These are phyloP conservation scores for Hygrocybe punicea DNA, from an alignment of 768 basidiomycete species.

Conservation along the genomic window DNA sequence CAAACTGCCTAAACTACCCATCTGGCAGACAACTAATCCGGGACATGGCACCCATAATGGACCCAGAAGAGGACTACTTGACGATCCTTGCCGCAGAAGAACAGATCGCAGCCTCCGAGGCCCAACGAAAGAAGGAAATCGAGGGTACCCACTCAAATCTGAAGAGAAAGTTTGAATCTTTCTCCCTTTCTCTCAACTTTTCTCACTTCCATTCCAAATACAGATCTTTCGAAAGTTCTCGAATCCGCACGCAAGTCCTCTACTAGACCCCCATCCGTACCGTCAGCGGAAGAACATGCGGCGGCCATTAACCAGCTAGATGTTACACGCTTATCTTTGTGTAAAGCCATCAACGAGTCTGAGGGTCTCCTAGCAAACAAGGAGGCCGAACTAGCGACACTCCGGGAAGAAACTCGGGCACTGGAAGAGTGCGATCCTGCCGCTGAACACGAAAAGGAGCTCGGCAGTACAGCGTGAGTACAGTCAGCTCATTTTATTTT, in stretches of 20 bases:
- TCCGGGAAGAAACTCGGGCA: slow-evolving; percentile 60
- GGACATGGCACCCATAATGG: slow-evolving; percentile 69
- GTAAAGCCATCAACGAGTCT: slow-evolving; percentile 70
- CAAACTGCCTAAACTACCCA: not conserved
- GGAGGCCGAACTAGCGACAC: slow-evolving; percentile 63
- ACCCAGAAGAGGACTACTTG: slow-evolving; percentile 75
- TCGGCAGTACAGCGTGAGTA: slow-evolving; percentile 67
- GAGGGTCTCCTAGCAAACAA: slow-evolving; percentile 63
- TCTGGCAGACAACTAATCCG: slow-evolving; percentile 57
- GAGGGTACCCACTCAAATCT: slow-evolving; percentile 65
- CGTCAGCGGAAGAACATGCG: slow-evolving; percentile 60
- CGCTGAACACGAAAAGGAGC: slow-evolving; percentile 61
- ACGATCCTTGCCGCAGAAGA: slow-evolving; percentile 74
- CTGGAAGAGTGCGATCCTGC: slow-evolving; percentile 72
- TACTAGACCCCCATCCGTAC: slow-evolving; percentile 65
- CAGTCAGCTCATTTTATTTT: not conserved
- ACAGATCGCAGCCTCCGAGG: slow-evolving; percentile 56
- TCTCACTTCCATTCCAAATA: not conserved
- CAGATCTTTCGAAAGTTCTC: slow-evolving; percentile 61
- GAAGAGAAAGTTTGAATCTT: slow-evolving; percentile 51
- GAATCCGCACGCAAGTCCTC: slow-evolving; percentile 72
- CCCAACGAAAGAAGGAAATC: slow-evolving; percentile 58
- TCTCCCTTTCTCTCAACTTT: no score
- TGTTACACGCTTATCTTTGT: slow-evolving; percentile 56
- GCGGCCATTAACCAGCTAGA: slow-evolving; percentile 65